Evolutionary conservation across 192 early-diverging fungal genomes (phyloP).

Genomic region (Coemansia sp.): DNA sequence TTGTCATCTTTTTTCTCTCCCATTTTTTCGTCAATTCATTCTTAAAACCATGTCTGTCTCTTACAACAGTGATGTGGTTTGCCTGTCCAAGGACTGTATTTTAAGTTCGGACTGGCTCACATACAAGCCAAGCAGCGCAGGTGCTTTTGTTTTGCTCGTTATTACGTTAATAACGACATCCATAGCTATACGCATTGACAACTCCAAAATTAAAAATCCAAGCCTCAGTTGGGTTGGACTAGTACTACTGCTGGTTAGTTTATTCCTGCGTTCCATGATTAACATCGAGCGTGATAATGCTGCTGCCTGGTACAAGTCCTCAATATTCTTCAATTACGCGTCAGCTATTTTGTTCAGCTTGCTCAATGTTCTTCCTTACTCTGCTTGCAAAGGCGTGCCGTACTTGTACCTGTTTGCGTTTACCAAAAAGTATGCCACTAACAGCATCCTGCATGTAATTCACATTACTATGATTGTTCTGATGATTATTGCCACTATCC

Average conservation of each 20-base stretch:
- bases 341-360: conserved; percentile 9
- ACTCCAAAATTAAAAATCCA: too few species aligned
- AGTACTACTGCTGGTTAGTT: too few species aligned
- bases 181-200: too few species aligned
- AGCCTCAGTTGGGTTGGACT: too few species aligned
- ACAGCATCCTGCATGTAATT: not conserved
- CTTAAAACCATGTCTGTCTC: not conserved
- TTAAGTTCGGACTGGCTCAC: conserved; percentile 7
- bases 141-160: not conserved
- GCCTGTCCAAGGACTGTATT: not conserved
- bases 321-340: conserved; percentile 26
- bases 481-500: not conserved
- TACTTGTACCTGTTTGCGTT: not conserved
- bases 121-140: not conserved
- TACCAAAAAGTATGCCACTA: not conserved
- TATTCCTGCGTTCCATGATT: conserved; percentile 14
- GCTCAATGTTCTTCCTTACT: not conserved
- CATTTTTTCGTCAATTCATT: not conserved
- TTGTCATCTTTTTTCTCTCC: not conserved
- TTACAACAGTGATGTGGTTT: not conserved
- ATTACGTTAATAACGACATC: too few species aligned
- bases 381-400: not conserved
- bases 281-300: not conserved
- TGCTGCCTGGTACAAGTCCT: conserved; percentile 9
- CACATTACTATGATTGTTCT: not conserved